Base-by-base conservation (phyloP, 768 basidiomycete species). In the Galerina marginata region DNA sequence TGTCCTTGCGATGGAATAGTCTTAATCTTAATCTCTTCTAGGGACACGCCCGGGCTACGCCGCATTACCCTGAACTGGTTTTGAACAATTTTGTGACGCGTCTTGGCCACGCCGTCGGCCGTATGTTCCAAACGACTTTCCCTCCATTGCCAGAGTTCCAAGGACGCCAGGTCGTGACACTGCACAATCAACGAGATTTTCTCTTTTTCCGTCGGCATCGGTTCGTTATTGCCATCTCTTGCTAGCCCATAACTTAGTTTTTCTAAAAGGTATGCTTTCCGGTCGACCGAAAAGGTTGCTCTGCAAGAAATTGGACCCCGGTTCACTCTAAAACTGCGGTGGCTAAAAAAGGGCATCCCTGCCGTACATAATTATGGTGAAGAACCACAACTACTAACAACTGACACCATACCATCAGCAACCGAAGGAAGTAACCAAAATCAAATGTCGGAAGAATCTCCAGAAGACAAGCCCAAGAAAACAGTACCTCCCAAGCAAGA, bases 181-280 rank as follows among this genome's bases (percentile, higher is more conserved):
- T 99, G 16, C 97, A 99, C 71, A 98, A 98, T 70, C 95, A 97
- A 72, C 86, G 97, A 48, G 97, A 99, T 77, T 99, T 99, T 76
- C 77, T 99, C 58, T 99, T 99, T 79, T 96, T 99, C 80, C 81
- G 97, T 63, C 82, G 97, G 59, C 97, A 99, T 80, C 86, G 97
- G 89, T 96, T 60, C 54, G 85, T 70, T 36, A 3, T 52, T 23
- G 2, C 45, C 29, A 45, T 25, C 15, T 6, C 52, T 63, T 59
- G 59, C 61, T 6, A 54, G 61, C 33, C 26, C 40, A 37, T 6
- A 53, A 47, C 7, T 48, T 58, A 29, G 29, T 56, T 54, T 5
- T 52, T 37, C n/a, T 11, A 52, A 4, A 62, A 96, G 93, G 68
- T 96, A 95, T 74, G 95, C 94, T 42, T 99, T 96, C 76, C 87